phyloP scores from a whole-genome alignment of 306 rosid genomes.

The Fagus crenata region DNA sequence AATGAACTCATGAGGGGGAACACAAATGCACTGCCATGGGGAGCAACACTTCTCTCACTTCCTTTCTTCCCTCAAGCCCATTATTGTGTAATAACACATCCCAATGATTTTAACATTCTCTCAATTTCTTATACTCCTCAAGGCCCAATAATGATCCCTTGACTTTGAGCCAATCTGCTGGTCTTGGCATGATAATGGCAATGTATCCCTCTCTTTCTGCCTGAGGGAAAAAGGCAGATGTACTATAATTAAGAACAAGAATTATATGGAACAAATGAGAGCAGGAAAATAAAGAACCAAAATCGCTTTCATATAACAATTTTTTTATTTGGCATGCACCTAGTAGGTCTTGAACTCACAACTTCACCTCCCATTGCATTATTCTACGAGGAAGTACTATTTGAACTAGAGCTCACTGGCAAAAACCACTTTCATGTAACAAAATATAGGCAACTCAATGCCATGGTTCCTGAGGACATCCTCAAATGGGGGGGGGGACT shows the following conservation, averaged over 20 bases:
- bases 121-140: constrained; percentile 64
- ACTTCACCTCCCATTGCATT: too few relatives aligned
- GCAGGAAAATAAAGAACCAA: neutral
- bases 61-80: neutral
- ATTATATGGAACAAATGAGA: neutral
- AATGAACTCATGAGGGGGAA: constrained; percentile 9
- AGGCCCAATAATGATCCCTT: constrained; percentile 62
- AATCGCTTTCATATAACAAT: neutral
- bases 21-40: constrained; percentile 21
- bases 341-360: too few relatives aligned
- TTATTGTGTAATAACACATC: neutral
- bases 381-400: too few relatives aligned
- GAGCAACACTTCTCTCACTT: constrained; percentile 16
- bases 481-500: neutral
- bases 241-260: neutral
- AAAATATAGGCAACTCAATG: neutral
- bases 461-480: neutral
- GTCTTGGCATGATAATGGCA: constrained; percentile 92
- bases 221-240: constrained; percentile 36
- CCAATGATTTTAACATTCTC: constrained; percentile 42
- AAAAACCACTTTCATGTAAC: neutral
- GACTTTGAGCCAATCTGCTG: constrained; percentile 80
- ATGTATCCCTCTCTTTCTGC: constrained; percentile 93
- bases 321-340: too few relatives aligned
- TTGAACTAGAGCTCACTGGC: too few relatives aligned